Base-by-base conservation (phyloP, 768 basidiomycete species). In the Suillus placidus region DNA sequence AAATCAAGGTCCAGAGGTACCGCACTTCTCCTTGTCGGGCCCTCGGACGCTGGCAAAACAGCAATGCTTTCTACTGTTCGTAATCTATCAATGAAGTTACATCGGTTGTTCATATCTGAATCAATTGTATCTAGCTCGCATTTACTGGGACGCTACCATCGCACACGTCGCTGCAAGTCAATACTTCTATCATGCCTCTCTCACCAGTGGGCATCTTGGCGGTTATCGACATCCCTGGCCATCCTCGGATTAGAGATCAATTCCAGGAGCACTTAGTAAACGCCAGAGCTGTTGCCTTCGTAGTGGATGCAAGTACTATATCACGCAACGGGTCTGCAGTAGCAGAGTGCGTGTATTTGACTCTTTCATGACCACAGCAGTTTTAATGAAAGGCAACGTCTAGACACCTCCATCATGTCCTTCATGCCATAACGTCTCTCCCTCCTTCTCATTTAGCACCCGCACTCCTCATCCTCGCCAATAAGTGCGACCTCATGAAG, bases 181-280 rank as follows among this genome's bases (percentile, higher is more conserved):
- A 93, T 73, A 77, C 82, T 0, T 83, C 86, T 5, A 68, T 81
- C 6, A 73, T 89, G 40, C 65, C 76, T 6, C 69, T 88, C n/a
- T 73, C 77, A 7, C 67, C 79, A 2, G 80, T 79, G 51, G 85
- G 83, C 69, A 72, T 76, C 16, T 72, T 90, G 54, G 84, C 81
- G 47, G 76, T 91, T 14, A 79, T 93, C 20, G 93, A 95, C 75
- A 78, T 95, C 49, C 93, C 93, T 9, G 93, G 93, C n/a, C 93
- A 95, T 74, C 90, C 93, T 12, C 85, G 93, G 49, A 84, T 95
- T 63, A 79, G 92, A 37, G 85, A 85, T 70, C 91, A 93, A 71
- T 91, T 93, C 72, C 79, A 77, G 57, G 91, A 93, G 49, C 77
- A 89, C 69, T 74, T 95, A 26, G 66, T 79, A 6, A 82, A 86